A percentile compares a stretch with the other conserved stretches of the same genome.
These are phyloP conservation scores for Lolium rigidum DNA, from an alignment of 176 grass and related monocot species.

Conservation along the genomic window DNA sequence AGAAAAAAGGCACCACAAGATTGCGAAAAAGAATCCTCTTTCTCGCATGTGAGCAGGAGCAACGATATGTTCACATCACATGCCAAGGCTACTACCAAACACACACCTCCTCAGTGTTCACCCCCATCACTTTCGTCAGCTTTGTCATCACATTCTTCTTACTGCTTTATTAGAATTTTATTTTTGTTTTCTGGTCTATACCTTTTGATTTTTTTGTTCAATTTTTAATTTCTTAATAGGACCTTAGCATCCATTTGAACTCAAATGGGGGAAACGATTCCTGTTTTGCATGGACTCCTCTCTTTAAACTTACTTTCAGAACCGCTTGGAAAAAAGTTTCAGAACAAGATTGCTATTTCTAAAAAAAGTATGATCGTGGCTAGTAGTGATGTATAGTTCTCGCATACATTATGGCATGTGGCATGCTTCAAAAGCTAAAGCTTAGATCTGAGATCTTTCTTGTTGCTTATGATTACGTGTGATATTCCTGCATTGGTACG, in stretches of 20 bases:
- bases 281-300: neutral
- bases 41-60: slow-evolving; percentile 47
- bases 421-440: slow-evolving; percentile 63
- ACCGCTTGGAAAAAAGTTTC: neutral
- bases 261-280: neutral
- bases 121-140: slow-evolving; percentile 26
- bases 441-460: slow-evolving; percentile 32
- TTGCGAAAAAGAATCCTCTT: slow-evolving; percentile 46
- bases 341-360: neutral
- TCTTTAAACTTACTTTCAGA: neutral
- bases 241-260: neutral
- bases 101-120: slow-evolving; percentile 12
- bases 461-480: slow-evolving; percentile 35
- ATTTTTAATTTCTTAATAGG: neutral
- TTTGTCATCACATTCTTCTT: slow-evolving; percentile 21
- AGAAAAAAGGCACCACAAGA: slow-evolving; percentile 12
- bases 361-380: slow-evolving; percentile 40
- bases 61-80: slow-evolving; percentile 39
- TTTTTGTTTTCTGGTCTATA: neutral
- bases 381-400: slow-evolving; percentile 27
- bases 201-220: neutral
- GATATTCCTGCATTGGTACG: slow-evolving; percentile 27
- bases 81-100: slow-evolving; percentile 20
- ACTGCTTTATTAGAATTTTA: neutral
- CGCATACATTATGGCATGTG: slow-evolving; percentile 12